Evolutionary conservation across 83 land plant species (phyloP).

Genomic region (Diphasiastrum complanatum): DNA sequence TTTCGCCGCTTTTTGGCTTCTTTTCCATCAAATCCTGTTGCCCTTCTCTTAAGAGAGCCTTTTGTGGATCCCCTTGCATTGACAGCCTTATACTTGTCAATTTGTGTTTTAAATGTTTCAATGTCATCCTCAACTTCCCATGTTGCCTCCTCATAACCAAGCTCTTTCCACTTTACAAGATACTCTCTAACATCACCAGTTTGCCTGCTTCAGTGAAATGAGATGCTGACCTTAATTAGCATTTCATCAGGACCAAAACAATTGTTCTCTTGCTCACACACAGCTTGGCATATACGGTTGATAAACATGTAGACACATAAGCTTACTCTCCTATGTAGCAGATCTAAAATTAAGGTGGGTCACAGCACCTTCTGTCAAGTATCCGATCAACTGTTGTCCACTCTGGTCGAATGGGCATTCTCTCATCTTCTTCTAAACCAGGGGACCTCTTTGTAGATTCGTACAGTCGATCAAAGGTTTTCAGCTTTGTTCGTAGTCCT

Average conservation of each 20-base stretch:
- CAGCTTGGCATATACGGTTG: neutral
- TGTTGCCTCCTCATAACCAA: conserved; percentile 79
- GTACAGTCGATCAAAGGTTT: conserved; percentile 67
- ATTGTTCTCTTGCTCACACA: no score
- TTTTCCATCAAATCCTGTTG: conserved; percentile 35
- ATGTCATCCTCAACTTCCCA: conserved; percentile 95
- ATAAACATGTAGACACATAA: neutral
- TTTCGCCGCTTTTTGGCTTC: conserved; percentile 49
- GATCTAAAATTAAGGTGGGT: neutral
- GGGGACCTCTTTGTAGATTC: conserved; percentile 43
- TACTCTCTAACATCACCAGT: conserved; percentile 60
- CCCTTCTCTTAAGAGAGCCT: conserved; percentile 45
- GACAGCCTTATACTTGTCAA: conserved; percentile 58
- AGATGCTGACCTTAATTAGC: no score
- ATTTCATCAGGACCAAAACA: no score
- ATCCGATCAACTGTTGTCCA: conserved; percentile 98
- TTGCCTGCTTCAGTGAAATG: conserved; percentile 35
- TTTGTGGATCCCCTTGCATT: conserved; percentile 35
- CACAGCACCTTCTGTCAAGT: conserved; percentile 66
- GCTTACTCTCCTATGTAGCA: neutral
- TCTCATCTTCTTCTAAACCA: conserved; percentile 57
- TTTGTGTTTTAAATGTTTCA: conserved; percentile 67
- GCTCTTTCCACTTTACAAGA: conserved; percentile 95
- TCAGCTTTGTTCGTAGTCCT: conserved; percentile 63
- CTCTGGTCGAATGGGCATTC: conserved; percentile 79